Evolutionary conservation across 2,329 filamentous ascomycete species (phyloP).

Genomic region (Harringtonia aguacate): DNA sequence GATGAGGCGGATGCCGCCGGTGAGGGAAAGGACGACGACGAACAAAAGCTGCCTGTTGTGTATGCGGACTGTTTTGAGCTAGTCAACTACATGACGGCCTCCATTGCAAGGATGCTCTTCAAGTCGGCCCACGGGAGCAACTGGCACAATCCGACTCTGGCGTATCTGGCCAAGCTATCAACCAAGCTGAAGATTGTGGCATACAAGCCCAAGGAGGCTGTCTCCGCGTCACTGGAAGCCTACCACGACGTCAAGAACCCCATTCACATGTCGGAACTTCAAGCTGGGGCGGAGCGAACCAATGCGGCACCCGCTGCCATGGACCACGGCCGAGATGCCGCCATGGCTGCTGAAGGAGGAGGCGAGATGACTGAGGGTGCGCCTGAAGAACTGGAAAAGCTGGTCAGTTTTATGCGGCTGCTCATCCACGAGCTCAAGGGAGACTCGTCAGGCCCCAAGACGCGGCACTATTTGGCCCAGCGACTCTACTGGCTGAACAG

Average conservation of each 20-base stretch:
- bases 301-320: neutral
- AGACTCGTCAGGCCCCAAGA: neutral
- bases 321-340: neutral
- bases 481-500: neutral
- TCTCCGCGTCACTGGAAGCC: neutral
- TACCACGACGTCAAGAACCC: neutral
- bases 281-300: neutral
- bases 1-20: neutral
- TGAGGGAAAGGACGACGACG: neutral
- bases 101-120: neutral
- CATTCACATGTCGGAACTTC: neutral
- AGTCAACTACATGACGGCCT: neutral
- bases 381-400: neutral
- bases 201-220: neutral
- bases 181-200: slow-evolving; percentile 1
- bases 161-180: neutral
- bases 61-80: neutral
- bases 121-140: neutral
- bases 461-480: neutral
- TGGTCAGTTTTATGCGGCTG: neutral
- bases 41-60: neutral
- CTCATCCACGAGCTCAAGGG: neutral
- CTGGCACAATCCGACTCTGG: neutral
- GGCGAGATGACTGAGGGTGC: neutral
- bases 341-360: neutral